A percentile compares a stretch with the other conserved stretches of the same genome.
These are phyloP conservation scores for Rehmannia glutinosa DNA, from an alignment of 257 asterid species.

Conservation along the genomic window DNA sequence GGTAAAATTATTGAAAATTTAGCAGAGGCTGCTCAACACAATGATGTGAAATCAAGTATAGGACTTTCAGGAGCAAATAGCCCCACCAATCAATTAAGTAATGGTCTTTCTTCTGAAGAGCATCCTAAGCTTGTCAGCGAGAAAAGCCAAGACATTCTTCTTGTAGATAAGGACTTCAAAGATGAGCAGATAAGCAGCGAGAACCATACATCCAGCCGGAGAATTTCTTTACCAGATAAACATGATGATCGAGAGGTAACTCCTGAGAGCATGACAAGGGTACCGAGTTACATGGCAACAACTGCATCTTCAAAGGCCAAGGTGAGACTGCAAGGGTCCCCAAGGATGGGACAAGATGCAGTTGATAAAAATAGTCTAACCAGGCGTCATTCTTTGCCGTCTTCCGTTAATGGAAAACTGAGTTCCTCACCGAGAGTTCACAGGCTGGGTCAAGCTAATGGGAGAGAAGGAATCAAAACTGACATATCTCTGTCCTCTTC, in stretches of 20 bases:
- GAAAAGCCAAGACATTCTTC: too few relatives aligned
- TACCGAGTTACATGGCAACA: slow-evolving; percentile 66
- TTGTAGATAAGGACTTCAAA: slow-evolving; percentile 13
- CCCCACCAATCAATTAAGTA: too few relatives aligned
- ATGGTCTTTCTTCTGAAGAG: too few relatives aligned
- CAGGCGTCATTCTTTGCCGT: slow-evolving; percentile 53
- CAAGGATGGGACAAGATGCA: slow-evolving; percentile 42
- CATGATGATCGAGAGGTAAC: slow-evolving; percentile 9
- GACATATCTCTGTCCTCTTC: slow-evolving; percentile 46
- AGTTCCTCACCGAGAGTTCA: slow-evolving; percentile 48
- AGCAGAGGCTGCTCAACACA: too few relatives aligned
- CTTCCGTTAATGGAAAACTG: slow-evolving; percentile 38
- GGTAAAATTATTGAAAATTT: too few relatives aligned
- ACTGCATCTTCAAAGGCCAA: slow-evolving; percentile 59
- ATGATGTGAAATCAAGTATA: too few relatives aligned
- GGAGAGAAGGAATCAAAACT: slow-evolving; percentile 38
- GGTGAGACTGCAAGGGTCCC: slow-evolving; percentile 41
- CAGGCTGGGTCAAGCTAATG: slow-evolving; percentile 41
- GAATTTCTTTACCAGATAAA: slow-evolving; percentile 40
- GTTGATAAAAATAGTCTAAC: slow-evolving; percentile 29
- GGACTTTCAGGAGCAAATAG: too few relatives aligned
- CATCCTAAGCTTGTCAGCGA: too few relatives aligned
- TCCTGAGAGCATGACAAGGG: slow-evolving; percentile 21
- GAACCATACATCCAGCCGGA: slow-evolving; percentile 27
- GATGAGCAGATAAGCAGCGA: slow-evolving; percentile 20